phyloP scores from a whole-genome alignment of 805 yeast species.

The Ogataea salicorniae region DNA sequence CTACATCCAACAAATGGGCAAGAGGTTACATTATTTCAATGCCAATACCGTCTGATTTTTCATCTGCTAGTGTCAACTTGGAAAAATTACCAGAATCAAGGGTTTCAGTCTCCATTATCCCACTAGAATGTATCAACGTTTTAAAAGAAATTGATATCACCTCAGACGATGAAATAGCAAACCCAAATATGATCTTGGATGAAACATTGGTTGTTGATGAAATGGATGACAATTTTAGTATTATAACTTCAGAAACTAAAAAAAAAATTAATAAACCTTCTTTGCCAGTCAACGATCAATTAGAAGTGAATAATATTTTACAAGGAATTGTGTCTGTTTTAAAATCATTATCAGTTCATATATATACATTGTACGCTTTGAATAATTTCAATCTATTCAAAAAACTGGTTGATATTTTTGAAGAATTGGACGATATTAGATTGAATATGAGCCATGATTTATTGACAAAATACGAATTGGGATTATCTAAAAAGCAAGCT shows the following conservation, averaged over 20 bases:
- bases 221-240: slow-evolving; percentile 4
- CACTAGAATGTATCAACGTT: slow-evolving; percentile 48
- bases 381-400: slow-evolving; percentile 63
- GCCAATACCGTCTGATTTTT: slow-evolving; percentile 67
- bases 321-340: slow-evolving; percentile 57
- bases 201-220: slow-evolving; percentile 7
- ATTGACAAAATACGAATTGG: slow-evolving; percentile 49
- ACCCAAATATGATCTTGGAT: slow-evolving; percentile 7
- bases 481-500: slow-evolving; percentile 44
- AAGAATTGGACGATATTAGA: slow-evolving; percentile 54
- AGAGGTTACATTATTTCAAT: slow-evolving; percentile 68
- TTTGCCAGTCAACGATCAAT: slow-evolving; percentile 44
- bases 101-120: slow-evolving; percentile 53
- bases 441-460: slow-evolving; percentile 45
- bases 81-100: slow-evolving; percentile 59
- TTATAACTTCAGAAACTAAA: slow-evolving; percentile 2
- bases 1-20: slow-evolving; percentile 58
- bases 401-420: slow-evolving; percentile 48
- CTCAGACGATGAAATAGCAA: not conserved
- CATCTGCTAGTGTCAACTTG: slow-evolving; percentile 52
- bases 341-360: slow-evolving; percentile 54
- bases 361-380: slow-evolving; percentile 64
- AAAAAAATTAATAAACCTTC: slow-evolving; percentile 37
- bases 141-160: slow-evolving; percentile 31
- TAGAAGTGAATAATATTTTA: slow-evolving; percentile 38